A percentile compares a stretch with the other conserved stretches of the same genome.
phyloP scores from a whole-genome alignment of 176 grass and related monocot genomes.

The Stipa capillata region DNA sequence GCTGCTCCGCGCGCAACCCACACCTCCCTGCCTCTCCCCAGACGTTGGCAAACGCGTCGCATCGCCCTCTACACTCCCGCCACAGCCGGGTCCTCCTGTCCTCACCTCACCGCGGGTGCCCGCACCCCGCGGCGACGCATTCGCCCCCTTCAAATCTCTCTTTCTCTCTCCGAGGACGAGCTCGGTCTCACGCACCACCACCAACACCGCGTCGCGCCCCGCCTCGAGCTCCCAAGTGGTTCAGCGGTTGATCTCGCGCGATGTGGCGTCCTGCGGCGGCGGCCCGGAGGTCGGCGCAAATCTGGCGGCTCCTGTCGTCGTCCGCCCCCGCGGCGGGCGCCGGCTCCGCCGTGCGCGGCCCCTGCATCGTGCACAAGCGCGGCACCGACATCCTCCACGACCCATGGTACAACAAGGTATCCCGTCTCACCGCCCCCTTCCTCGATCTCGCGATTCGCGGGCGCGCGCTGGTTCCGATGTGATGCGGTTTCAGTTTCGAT shows the following conservation, averaged over 20 bases:
- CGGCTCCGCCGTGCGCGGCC: constrained; percentile 41
- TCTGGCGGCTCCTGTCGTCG: constrained; percentile 41
- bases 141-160: constrained; percentile 28
- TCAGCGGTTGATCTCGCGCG: constrained; percentile 3
- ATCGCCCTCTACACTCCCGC: not conserved
- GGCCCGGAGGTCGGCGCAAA: constrained; percentile 53
- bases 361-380: constrained; percentile 90
- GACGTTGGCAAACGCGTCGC: not conserved
- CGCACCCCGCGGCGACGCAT: constrained; percentile 22
- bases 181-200: not conserved
- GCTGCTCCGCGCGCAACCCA: not conserved
- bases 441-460: not conserved
- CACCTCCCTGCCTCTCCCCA: not conserved
- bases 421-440: too few relatives aligned
- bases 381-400: constrained; percentile 94
- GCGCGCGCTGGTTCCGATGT: not conserved
- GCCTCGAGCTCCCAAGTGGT: not conserved
- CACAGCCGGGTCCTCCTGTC: not conserved
- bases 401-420: constrained; percentile 95
- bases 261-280: constrained; percentile 62
- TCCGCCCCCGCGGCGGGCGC: constrained; percentile 31
- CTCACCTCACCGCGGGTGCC: constrained; percentile 37
- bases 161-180: not conserved
- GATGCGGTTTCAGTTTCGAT: not conserved
- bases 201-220: not conserved